phyloP scores from a whole-genome alignment of 371 early-diverging fungal genomes.

The Apophysomyces sp. region DNA sequence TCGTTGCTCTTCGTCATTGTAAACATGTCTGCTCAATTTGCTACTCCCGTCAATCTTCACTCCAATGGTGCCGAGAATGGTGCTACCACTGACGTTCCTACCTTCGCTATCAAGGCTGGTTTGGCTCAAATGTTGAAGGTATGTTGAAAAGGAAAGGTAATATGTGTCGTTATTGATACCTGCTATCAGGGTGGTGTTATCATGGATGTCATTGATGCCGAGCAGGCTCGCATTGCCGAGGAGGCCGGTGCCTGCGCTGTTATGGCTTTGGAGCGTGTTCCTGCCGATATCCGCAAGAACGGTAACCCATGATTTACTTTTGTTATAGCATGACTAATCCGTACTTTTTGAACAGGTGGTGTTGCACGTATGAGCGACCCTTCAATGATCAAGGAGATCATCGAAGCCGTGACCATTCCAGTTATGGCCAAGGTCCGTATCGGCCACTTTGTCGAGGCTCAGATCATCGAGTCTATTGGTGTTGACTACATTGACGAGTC shows the following conservation, averaged over 20 bases:
- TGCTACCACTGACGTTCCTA: constrained; percentile 37
- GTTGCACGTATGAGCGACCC: constrained; percentile 99
- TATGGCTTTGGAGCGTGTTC: constrained; percentile 98
- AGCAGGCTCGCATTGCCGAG: constrained; percentile 97
- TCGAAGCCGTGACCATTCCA: constrained; percentile 93
- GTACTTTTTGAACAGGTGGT: constrained; percentile 61
- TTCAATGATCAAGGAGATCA: constrained; percentile 95
- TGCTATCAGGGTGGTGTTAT: constrained; percentile 89
- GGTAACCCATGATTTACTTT: constrained; percentile 49
- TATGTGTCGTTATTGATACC: neutral
- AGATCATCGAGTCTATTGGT: constrained; percentile 89
- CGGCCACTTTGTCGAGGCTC: constrained; percentile 98
- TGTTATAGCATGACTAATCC: neutral
- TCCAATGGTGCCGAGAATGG: constrained; percentile 41
- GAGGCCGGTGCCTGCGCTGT: constrained; percentile 98
- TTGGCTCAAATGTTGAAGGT: constrained; percentile 98
- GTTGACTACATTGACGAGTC: constrained; percentile 97
- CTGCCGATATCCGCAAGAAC: constrained; percentile 97
- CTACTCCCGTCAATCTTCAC: constrained; percentile 71
- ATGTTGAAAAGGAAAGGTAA: constrained; percentile 7
- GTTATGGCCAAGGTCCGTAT: constrained; percentile 99
- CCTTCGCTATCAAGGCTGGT: constrained; percentile 86
- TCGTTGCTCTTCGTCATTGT: neutral
- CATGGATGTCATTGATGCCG: constrained; percentile 97
- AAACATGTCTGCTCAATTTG: constrained; percentile 43